Base-by-base conservation (phyloP, 1,139 yeast species). In the Zhuliangozyma blackwelliae region DNA sequence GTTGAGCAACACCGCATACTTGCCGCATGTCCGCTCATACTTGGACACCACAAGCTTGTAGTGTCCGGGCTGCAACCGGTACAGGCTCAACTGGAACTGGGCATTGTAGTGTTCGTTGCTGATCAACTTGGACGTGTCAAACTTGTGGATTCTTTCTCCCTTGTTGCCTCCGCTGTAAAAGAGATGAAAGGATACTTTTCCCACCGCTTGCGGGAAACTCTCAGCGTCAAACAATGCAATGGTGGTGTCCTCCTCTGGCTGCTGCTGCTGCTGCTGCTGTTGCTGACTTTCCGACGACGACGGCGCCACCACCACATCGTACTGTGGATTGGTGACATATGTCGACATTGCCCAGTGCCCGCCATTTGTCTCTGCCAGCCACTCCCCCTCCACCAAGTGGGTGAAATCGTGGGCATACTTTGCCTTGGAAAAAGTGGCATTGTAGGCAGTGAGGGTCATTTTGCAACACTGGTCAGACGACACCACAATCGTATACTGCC, bases 321-420 rank as follows among this genome's bases (percentile, higher is more conserved):
- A 83, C 46, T 84, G 88, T 0, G 95, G 95, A 47, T 85, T 86
- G 28, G 63, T 55, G 27, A 74, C 60, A 48, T 70, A 85, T 1
- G 74, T 58, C 2, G 75, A 61, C 31, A 64, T 46, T 0, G 73
- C 48, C 76, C 80, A 75, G 44, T 70, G 74, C 0, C 92, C 90
- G 2, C 87, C 89, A 31, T 70, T 58, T 11, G 59, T 57, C 2
- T 57, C 56, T 2, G 53, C 48, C 10, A 58, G 61, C 90, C 92
- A 83, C 25, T 54, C 59, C 9, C 72, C 82, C 0, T 55, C 50
- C 1, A 56, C 33, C 0, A 58, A 38, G 2, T 59, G 54, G 1
- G 46, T 31, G 30, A 46, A 38, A 2, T 53, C 44, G 32, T 55
- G 56, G 20, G 49, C 49, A n/a, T 52, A 46, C 9, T 40, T 47